Base-by-base conservation (phyloP, 1,139 yeast genomes). In the Taphrina populina region DNA sequence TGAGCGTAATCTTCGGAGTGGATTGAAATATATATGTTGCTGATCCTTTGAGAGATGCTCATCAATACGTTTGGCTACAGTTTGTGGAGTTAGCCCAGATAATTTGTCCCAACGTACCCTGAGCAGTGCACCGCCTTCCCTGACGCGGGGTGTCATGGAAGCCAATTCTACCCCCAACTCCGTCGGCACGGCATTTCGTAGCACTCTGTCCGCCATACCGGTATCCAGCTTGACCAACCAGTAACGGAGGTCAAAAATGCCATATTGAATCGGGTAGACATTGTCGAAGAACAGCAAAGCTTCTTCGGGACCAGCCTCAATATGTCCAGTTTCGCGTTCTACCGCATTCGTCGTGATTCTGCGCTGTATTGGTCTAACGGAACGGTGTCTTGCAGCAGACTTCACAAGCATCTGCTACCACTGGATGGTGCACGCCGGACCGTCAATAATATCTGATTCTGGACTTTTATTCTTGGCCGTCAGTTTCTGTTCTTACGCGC, bases 61-160 rank as follows among this genome's bases (percentile, higher is more conserved):
- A 37, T 62, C 62, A 11, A 68, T 63, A 3, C 46, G 37, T 21
- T 45, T 24, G 10, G 54, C 46, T 11, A 37, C 54, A 1, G 34
- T 20, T 13, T 32, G 33, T 4, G 54, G 54, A 19, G 44, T 62
- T 60, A 8, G 61, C 60, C 7, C 66, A 36, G 11, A 57, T 27
- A 6, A 54, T 58, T n/a, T 63, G 65, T 58, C 52, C 36, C 65
- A 57, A 32, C 64, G 71, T 64, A 83, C 84, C 62, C 84, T 84
- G 30, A 86, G 92, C 74, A 92, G 90, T 0, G 88, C 96, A 40
- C 97, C 97, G 53, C 96, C 95, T 66, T 92, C 98, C 61, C 95
- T 76, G 58, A 85, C 75, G 0, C 95, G 85, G 13, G 88, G 82
- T 32, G 86, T 37, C 71, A 79, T 36, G 70, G 74, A 62, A 70